Conservation (phyloP, 2,329 filamentous ascomycete genomes). For the Lasiodiplodia theobromae region DNA sequence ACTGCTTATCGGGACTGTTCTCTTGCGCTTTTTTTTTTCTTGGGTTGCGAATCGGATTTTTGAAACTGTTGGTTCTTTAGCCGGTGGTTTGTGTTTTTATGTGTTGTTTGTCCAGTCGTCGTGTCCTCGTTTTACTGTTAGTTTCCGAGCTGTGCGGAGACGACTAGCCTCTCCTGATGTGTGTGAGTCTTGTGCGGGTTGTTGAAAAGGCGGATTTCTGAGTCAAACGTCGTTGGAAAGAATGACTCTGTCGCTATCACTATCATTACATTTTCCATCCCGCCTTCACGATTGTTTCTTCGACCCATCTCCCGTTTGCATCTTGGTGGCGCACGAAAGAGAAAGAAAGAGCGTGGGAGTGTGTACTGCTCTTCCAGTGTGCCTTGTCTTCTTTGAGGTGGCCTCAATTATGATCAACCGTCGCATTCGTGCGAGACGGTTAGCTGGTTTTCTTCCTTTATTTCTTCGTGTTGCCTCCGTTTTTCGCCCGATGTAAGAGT, state of each 20-base stretch:
- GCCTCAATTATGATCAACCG: no score
- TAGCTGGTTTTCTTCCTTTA: no score
- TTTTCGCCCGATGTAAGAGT: background rate
- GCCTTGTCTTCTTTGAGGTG: background rate
- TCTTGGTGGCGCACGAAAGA: background rate
- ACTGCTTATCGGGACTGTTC: slow-evolving; percentile 39
- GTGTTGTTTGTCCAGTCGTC: background rate
- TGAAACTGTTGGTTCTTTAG: background rate
- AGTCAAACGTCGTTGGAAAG: background rate
- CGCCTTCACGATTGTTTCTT: background rate
- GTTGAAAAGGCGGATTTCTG: background rate
- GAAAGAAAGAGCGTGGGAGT: background rate
- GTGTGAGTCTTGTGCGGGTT: background rate
- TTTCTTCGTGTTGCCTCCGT: no score
- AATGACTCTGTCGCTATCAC: background rate
- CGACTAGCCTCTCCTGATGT: background rate
- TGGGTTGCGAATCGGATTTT: background rate
- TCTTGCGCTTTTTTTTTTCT: slow-evolving; percentile 55
- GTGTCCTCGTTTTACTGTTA: background rate
- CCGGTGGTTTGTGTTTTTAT: background rate
- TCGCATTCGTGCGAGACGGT: no score
- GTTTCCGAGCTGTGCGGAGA: slow-evolving; percentile 1
- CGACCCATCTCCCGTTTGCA: background rate
- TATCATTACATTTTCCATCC: background rate
- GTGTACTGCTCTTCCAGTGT: background rate